Conservation (phyloP, 2,329 filamentous ascomycete genomes). For the Fusarium staphyleae region DNA sequence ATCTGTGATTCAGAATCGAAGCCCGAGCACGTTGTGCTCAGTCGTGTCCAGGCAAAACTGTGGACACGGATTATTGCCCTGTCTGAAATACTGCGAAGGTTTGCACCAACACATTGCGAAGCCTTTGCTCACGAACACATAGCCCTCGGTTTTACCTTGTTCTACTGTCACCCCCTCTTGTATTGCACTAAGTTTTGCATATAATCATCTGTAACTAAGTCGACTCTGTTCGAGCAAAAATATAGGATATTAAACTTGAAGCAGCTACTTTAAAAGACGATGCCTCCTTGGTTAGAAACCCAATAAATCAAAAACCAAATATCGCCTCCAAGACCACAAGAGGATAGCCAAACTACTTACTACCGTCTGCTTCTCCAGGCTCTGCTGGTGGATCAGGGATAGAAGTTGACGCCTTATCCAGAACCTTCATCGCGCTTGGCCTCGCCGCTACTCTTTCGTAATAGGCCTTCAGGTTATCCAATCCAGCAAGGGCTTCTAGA, state of each 20-base stretch:
- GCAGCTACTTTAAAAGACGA: background rate
- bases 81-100: background rate
- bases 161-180: background rate
- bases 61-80: background rate
- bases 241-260: conserved; percentile 8
- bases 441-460: conserved; percentile 44
- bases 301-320: background rate
- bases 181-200: background rate
- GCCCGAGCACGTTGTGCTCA: conserved; percentile 1
- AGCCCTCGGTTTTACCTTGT: background rate
- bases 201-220: conserved; percentile 1
- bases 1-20: background rate
- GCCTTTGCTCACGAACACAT: background rate
- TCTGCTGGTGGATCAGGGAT: background rate
- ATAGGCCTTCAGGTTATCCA: conserved; percentile 47
- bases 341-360: background rate
- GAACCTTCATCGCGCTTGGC: conserved; percentile 34
- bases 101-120: background rate
- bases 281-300: background rate
- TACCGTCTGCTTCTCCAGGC: background rate
- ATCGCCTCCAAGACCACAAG: background rate
- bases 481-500: conserved; percentile 41
- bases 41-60: background rate
- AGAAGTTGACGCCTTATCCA: conserved; percentile 22
- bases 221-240: conserved; percentile 1